These are phyloP conservation scores for Neolentinus lepideus DNA, from an alignment of 1,284 basidiomycete species.

Conservation along the genomic window DNA sequence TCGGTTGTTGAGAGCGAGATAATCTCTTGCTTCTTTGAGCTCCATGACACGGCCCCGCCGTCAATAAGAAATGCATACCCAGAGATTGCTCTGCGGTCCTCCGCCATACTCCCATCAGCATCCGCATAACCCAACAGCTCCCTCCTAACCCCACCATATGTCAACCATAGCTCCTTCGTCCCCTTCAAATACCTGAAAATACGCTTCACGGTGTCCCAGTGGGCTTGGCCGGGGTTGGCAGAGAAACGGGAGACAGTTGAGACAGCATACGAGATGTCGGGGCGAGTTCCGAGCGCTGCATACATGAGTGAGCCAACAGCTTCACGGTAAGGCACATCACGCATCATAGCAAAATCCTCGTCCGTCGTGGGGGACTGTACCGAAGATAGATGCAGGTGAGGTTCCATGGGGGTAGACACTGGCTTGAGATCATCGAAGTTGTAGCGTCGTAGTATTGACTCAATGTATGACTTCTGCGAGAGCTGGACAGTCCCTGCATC, in stretches of 20 bases:
- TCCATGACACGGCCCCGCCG: slow-evolving; percentile 14
- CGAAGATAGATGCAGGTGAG: no score
- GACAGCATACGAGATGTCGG: slow-evolving; percentile 18
- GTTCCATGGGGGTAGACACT: no score
- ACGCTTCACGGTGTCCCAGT: slow-evolving; percentile 14
- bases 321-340: slow-evolving; percentile 16
- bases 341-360: slow-evolving; percentile 16
- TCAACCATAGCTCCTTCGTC: slow-evolving; percentile 12
- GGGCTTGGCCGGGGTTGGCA: slow-evolving; percentile 9
- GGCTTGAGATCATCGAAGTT: slow-evolving; percentile 18
- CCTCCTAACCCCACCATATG: slow-evolving; percentile 2
- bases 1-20: slow-evolving; percentile 17
- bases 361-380: slow-evolving; percentile 2
- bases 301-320: slow-evolving; percentile 16
- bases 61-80: slow-evolving; percentile 15
- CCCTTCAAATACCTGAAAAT: slow-evolving; percentile 17
- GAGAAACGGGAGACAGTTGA: slow-evolving; percentile 11
- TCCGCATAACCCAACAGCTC: slow-evolving; percentile 12
- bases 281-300: slow-evolving; percentile 10
- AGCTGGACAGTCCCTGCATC: slow-evolving; percentile 10
- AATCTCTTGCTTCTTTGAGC: slow-evolving; percentile 14
- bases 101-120: slow-evolving; percentile 13
- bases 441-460: slow-evolving; percentile 17
- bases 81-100: slow-evolving; percentile 12
- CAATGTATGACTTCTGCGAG: slow-evolving; percentile 18